Evolutionary conservation across 2,329 filamentous ascomycete genomes (phyloP), one percentile per base, ranked within the genome.

Genomic region (Penicillium hordei): DNA sequence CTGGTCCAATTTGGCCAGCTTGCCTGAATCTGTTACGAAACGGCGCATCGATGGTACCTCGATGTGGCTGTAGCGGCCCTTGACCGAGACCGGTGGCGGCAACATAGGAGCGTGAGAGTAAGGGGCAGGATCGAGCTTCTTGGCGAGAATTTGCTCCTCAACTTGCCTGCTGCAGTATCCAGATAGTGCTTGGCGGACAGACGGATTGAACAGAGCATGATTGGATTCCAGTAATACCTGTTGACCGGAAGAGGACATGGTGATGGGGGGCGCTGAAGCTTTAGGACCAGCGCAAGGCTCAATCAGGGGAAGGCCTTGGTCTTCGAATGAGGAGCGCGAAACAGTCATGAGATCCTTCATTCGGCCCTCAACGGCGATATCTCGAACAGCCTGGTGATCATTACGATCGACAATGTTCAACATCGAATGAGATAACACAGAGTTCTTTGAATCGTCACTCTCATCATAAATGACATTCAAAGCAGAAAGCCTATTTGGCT

Each of bases 11-110:
- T 92, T 91, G 46, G 92, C 93, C 59, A 99, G 85, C 79, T 99
- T 99, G 71, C 94, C 94, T 52, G 92, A 96, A 76, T 97, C 94
- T 1, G 93, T 97, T 58, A 99, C 94, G 71, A 99, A 99, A 66
- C 93, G 91, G 49, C 87, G 89, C 94, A 99, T 99, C 12, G 93
- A 97, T 0, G 94, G 94, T 34, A 97, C 93, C 50, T 88, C 84
- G 62, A 99, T 95, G 72, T 93, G 90, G 50, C 90, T 97, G 76
- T 93, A 97, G 25, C 90, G 86, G 64, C 87, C 85, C 80, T 91
- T 93, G 70, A 89, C 85, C 45, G 90, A 91, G 60, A 90, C 87
- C 0, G 94, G 93, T 36, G 83, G 78, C 3, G 94, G 93, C 1
- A 97, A 80, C 75, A 93, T 81, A 63, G 92, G 89, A 68, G 88